phyloP scores from a whole-genome alignment of 768 basidiomycete species.

The Macrolepiota albuminosa region DNA sequence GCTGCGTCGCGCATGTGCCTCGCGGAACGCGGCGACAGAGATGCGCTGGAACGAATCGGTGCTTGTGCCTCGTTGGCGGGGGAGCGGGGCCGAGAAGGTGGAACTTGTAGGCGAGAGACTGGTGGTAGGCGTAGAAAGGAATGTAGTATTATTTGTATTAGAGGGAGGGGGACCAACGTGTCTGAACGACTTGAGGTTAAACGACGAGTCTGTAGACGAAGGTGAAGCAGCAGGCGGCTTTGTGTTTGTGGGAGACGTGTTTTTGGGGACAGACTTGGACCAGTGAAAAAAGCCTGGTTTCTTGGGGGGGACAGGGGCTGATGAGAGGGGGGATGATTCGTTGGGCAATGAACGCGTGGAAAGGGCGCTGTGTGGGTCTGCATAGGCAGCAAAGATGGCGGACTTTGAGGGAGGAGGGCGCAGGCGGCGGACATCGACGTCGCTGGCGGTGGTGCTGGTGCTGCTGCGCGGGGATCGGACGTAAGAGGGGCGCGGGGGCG shows the following conservation, averaged over 20 bases:
- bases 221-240: neutral
- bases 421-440: slow-evolving; percentile 31
- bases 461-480: slow-evolving; percentile 24
- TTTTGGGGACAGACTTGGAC: slow-evolving; percentile 29
- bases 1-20: slow-evolving; percentile 67
- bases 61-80: slow-evolving; percentile 56
- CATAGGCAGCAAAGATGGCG: slow-evolving; percentile 58
- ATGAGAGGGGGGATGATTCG: slow-evolving; percentile 18
- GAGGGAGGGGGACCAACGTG: slow-evolving; percentile 51
- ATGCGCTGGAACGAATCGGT: slow-evolving; percentile 67
- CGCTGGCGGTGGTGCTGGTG: slow-evolving; percentile 40
- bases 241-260: neutral
- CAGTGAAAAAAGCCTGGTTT: slow-evolving; percentile 35
- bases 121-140: slow-evolving; percentile 23
- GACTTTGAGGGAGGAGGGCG: slow-evolving; percentile 61
- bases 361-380: slow-evolving; percentile 42
- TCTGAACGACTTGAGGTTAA: slow-evolving; percentile 72
- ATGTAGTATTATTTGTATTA: slow-evolving; percentile 9
- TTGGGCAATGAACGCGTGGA: slow-evolving; percentile 65
- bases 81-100: slow-evolving; percentile 9
- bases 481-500: slow-evolving; percentile 28
- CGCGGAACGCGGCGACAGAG: slow-evolving; percentile 76
- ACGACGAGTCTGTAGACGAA: slow-evolving; percentile 35
- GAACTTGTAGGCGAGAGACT: neutral
- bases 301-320: slow-evolving; percentile 23